Base-by-base conservation (phyloP, 2,329 filamentous ascomycete species). In the Pseudopyrenochaeta lycopersici region DNA sequence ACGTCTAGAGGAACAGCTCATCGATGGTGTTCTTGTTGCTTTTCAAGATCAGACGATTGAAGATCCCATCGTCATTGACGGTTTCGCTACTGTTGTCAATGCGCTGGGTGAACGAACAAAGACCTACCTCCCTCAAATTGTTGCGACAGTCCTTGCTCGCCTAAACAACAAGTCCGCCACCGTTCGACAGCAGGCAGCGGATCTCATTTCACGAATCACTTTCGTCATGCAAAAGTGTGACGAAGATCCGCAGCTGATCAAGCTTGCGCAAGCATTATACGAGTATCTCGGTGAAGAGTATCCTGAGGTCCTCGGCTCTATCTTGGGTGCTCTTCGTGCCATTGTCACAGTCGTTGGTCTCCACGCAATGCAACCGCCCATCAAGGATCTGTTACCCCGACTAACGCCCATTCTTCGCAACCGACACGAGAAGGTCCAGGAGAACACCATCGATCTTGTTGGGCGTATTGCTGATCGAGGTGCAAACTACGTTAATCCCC, bases 181-280 rank as follows among this genome's bases (percentile, higher is more conserved):
- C 1, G 95, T 99, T 32, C 90, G 95, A 62, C 95, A 99, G 76
- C 95, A 99, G 77, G 93, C 95, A 2, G 95, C 95, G 4, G 95
- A 99, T 75, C 85, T 99, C 40, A 96, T 99, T 64, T 97, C 93
- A 7, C 91, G 95, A 18, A 97, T 99, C 68, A 95, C 95, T 4
- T 94, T 97, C 84, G 94, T 98, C 45, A 98, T 99, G 93, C 96
- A 96, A 80, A 93, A 98, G 78, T 99, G 95, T 72, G 93, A 92
- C 45, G 94, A 99, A 76, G 95, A 99, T 76, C 90, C 90, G 1
- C 84, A 98, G 46, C 95, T 99, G 88, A 92, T 92, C 67, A 97
- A 97, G 78, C 87, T 99, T 31, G 92, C 94, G 65, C 85, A 96
- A 50, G 93, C 97, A 10, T 85, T 99, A 18, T 99, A 99, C 81